Evolutionary conservation across 805 yeast genomes (phyloP).

Genomic region (Hanseniaspora clermontiae): DNA sequence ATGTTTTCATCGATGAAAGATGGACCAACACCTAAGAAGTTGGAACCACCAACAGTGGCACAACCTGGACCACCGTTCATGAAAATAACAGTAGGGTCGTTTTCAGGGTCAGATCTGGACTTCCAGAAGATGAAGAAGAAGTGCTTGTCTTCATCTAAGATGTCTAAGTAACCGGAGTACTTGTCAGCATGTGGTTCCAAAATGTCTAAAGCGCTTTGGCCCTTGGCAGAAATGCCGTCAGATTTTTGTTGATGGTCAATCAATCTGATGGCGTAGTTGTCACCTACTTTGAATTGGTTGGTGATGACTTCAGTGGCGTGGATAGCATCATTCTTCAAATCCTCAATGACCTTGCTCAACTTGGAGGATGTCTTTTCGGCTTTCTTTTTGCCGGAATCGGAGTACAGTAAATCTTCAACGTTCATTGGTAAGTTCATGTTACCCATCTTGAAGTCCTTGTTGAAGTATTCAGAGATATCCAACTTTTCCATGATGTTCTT

Average conservation of each 20-base stretch:
- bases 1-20: slow-evolving; percentile 49
- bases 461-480: slow-evolving; percentile 11
- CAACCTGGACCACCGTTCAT: slow-evolving; percentile 94
- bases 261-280: slow-evolving; percentile 13
- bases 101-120: slow-evolving; percentile 75
- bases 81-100: slow-evolving; percentile 80
- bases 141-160: slow-evolving; percentile 73
- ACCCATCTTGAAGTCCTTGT: slow-evolving; percentile 8
- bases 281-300: slow-evolving; percentile 12
- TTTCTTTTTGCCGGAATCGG: slow-evolving; percentile 1
- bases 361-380: not conserved
- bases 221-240: slow-evolving; percentile 14
- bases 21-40: slow-evolving; percentile 80
- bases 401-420: slow-evolving; percentile 1
- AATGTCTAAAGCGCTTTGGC: slow-evolving; percentile 59
- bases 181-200: slow-evolving; percentile 60
- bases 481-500: slow-evolving; percentile 12
- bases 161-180: slow-evolving; percentile 75
- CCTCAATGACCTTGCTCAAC: not conserved
- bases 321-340: not conserved
- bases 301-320: slow-evolving; percentile 9
- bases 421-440: slow-evolving; percentile 8
- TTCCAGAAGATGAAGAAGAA: slow-evolving; percentile 78
- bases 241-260: slow-evolving; percentile 1
- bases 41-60: slow-evolving; percentile 65